Evolutionary conservation across 2,329 filamentous ascomycete genomes (phyloP).

Genomic region (Malbranchea zuffiana): DNA sequence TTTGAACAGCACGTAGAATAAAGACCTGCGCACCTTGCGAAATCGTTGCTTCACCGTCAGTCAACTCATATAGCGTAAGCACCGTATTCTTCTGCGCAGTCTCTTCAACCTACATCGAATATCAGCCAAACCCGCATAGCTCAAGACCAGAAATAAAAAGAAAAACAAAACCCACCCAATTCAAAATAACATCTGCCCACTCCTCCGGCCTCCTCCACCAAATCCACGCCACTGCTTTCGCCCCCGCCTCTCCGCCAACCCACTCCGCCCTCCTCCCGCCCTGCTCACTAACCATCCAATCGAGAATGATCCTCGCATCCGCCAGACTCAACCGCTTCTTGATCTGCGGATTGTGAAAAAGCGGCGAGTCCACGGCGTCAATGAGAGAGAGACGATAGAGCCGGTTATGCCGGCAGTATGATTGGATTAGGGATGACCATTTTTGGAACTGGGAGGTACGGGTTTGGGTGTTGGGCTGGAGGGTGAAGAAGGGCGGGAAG

Average conservation of each 20-base stretch:
- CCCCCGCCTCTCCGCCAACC: conserved; percentile 36
- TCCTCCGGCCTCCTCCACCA: conserved; percentile 84
- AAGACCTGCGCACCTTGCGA: conserved; percentile 47
- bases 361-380: conserved; percentile 46
- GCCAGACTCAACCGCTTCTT: conserved; percentile 39
- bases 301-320: conserved; percentile 44
- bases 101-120: conserved; percentile 49
- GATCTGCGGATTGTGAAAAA: conserved; percentile 43
- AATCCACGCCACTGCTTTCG: conserved; percentile 55
- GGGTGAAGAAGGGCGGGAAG: conserved; percentile 45
- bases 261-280: conserved; percentile 50
- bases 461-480: conserved; percentile 37
- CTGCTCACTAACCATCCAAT: conserved; percentile 45
- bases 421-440: conserved; percentile 76
- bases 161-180: conserved; percentile 54
- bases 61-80: conserved; percentile 83
- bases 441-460: conserved; percentile 52
- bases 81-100: conserved; percentile 84
- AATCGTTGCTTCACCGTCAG: conserved; percentile 69
- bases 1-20: conserved; percentile 1
- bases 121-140: conserved; percentile 4
- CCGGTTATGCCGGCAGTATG: conserved; percentile 69
- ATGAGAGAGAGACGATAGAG: conserved; percentile 64
- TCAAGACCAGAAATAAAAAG: conserved; percentile 19
- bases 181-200: conserved; percentile 70